Evolutionary conservation across 306 rosid genomes (phyloP), one percentile per base, ranked within the genome.

Genomic region (Rubus idaeus): DNA sequence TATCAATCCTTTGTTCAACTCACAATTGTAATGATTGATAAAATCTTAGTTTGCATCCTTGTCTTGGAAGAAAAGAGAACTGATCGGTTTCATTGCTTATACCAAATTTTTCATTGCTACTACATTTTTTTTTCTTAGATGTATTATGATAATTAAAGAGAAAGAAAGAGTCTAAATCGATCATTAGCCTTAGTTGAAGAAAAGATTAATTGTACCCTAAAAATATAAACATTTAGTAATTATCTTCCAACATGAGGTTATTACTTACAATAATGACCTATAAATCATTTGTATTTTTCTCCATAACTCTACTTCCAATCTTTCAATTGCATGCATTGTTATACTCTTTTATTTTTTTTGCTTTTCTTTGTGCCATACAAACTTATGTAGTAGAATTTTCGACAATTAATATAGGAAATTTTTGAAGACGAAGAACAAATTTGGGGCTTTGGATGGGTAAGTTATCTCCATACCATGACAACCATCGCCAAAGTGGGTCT

Each of bases 391-490:
- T 17, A 53, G 0, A 18, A 53, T 53, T 0, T 53, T 20, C 2
- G 30, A 30, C 7, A 10, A 23, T 11, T 63, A 44, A 4, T 83
- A 5, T 9, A 82, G 30, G 61, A 82, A 73, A 6, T 76, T 18
- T 67, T 39, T 83, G 12, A 77, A 8, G 40, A 64, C 76, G 14
- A 0, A 14, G 49, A 70, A 85, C 21, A 85, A 23, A 37, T 14
- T 37, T 20, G 41, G 70, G 20, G 77, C 85, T 74, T 62, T 69
- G 11, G 26, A 74, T 44, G 13, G 23, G 18, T 81, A 80, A 23
- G 9, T 10, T 3, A 77, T 23, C 52, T 81, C 84, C n/a, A 76
- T 2, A 45, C 86, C 81, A 46, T 81, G 90, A 78, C 11, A 44
- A n/a, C 87, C 87, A 41, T 76, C 68, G 0, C 57, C 50, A 20